These are phyloP conservation scores for Fraxinus anomala DNA, from an alignment of 257 asterid genomes.

Conservation along the genomic window DNA sequence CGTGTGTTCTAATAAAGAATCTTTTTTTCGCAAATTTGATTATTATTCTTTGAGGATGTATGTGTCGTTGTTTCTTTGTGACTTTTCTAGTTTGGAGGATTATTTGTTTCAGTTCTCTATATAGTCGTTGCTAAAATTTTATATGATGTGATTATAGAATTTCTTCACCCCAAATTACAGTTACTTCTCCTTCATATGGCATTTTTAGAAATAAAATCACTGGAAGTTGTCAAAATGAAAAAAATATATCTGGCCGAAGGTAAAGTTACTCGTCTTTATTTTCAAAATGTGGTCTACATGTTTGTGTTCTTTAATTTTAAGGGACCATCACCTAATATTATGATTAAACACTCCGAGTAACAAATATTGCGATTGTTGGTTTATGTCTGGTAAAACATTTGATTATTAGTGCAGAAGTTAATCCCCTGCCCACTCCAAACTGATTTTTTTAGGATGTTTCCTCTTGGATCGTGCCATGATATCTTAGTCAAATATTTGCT, in stretches of 20 bases:
- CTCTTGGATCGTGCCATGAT: neutral
- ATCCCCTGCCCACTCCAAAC: slow-evolving; percentile 9
- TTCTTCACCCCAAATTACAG: neutral
- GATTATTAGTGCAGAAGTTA: neutral
- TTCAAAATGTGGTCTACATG: neutral
- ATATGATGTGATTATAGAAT: neutral
- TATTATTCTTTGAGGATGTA: neutral
- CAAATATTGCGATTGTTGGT: neutral
- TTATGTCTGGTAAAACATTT: slow-evolving; percentile 21
- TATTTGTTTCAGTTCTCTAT: neutral
- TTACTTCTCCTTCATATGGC: neutral
- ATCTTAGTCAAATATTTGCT: neutral
- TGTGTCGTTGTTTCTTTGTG: neutral
- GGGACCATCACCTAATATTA: neutral
- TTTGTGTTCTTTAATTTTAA: neutral
- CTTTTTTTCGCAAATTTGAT: neutral
- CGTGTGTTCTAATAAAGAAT: neutral
- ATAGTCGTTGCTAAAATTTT: neutral
- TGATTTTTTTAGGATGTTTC: slow-evolving; percentile 1
- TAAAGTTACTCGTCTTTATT: neutral
- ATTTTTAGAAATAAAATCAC: neutral
- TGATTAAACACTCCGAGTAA: neutral
- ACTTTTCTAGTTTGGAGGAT: neutral
- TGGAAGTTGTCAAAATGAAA: neutral
- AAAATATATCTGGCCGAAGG: neutral